Evolutionary conservation across 139 green algal species (phyloP), one percentile per base, ranked within the genome.

Genomic region (Chlamydomonas schloesseri): DNA sequence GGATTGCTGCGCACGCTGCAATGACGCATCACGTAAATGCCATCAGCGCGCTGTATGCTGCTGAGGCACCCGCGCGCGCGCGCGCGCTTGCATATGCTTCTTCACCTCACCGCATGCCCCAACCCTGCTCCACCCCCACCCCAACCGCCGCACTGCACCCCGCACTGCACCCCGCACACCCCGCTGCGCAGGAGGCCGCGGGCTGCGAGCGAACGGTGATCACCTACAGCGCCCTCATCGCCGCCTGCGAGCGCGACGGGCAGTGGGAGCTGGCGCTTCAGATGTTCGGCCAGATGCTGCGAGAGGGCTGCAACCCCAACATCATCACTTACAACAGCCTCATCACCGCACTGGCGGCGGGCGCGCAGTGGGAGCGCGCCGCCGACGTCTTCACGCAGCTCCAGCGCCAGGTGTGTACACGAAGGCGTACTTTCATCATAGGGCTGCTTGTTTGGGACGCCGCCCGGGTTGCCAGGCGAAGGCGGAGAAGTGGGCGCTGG

Each of bases 281-380:
- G 69, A 89, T 98, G 78, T 97, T 97, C 53, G 60, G 88, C 10
- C 90, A 96, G 71, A 97, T 98, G 94, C 88, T 93, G 80, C 70
- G 81, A 5, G 93, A 97, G 73, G 91, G 93, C 64, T 91, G 87
- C 67, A 21, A 21, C 55, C 55, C 55, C 42, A 91, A 91, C 88
- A 79, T 87, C 36, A 93, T 94, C 72, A 94, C 91, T 4, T 95
- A 89, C 87, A 93, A 93, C 86, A 75, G 58, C 42, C 86, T 95
- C 82, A 95, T 95, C 86, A 92, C 81, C 10, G 92, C 92, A 24
- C 78, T 93, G 84, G 68, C 76, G 20, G 62, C 87, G 87, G 93
- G 93, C 42, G 89, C 82, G 23, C 93, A 94, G 88, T 97, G 94
- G 93, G 64, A 91, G 47, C 88, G 90, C 15, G 95, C 95, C 1